A percentile compares a stretch with the other conserved stretches of the same genome.
Evolutionary conservation across 2,329 filamentous ascomycete genomes (phyloP).

Genomic region (Fusarium sp.): DNA sequence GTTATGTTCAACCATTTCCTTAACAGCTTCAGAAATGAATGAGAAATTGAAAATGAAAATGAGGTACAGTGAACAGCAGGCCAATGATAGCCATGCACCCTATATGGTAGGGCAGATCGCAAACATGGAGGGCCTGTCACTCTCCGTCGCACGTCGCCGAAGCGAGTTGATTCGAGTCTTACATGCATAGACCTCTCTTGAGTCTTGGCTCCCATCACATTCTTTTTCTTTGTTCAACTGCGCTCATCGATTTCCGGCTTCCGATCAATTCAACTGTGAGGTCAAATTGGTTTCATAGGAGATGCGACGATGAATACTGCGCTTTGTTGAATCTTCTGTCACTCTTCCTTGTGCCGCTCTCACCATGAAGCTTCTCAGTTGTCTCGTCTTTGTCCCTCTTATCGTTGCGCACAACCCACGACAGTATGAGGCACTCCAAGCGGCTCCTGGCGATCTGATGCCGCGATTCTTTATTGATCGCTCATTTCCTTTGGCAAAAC

Average conservation of each 20-base stretch:
- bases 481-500: constrained; percentile 41
- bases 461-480: constrained; percentile 44
- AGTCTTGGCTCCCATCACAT: constrained; percentile 17
- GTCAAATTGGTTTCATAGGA: not conserved
- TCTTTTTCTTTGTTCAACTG: constrained; percentile 20
- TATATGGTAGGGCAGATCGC: not conserved
- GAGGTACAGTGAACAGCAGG: not conserved
- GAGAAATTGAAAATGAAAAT: constrained; percentile 1
- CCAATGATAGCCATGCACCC: constrained; percentile 1
- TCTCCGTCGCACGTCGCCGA: constrained; percentile 2
- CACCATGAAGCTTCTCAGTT: constrained; percentile 32
- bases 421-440: constrained; percentile 33
- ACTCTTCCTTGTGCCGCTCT: not conserved
- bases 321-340: not conserved
- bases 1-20: constrained; percentile 4
- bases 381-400: constrained; percentile 17
- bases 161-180: constrained; percentile 21
- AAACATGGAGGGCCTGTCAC: not conserved
- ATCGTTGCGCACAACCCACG: constrained; percentile 19
- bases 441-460: constrained; percentile 41
- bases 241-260: not conserved
- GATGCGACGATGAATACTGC: constrained; percentile 20
- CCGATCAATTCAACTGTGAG: not conserved
- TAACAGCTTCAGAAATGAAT: constrained; percentile 6
- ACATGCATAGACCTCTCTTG: constrained; percentile 27